Percentiles rank a stretch among this genome's conserved stretches.
These are phyloP conservation scores for Plasmodium vivax DNA, from an alignment of 169 alveolate genomes.

Conservation along the genomic window DNA sequence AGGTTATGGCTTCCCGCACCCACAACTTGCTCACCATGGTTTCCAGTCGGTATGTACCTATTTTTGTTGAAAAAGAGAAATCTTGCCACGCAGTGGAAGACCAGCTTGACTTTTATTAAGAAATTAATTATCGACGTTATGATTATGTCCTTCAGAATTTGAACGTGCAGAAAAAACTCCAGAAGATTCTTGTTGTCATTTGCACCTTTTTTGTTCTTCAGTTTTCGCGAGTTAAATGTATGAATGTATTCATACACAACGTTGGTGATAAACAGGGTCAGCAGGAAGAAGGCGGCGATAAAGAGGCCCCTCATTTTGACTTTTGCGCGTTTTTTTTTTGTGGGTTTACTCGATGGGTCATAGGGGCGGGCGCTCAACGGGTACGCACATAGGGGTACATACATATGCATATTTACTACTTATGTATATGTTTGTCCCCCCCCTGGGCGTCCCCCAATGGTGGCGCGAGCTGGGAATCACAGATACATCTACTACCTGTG, in stretches of 20 bases:
- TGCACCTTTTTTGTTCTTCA: background rate
- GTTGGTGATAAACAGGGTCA: background rate
- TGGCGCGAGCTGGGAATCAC: background rate
- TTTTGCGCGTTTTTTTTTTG: background rate
- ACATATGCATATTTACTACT: background rate
- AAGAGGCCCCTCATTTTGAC: background rate
- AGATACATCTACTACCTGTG: background rate
- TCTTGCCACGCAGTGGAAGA: background rate
- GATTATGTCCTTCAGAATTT: constrained; percentile 11
- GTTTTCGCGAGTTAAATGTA: constrained; percentile 8
- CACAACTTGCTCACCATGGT: background rate
- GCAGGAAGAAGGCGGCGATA: background rate
- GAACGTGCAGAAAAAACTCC: constrained; percentile 30
- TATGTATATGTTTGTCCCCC: background rate
- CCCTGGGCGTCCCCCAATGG: background rate
- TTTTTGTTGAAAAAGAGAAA: background rate
- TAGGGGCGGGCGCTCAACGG: background rate
- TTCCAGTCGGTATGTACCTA: background rate
- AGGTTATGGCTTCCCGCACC: background rate
- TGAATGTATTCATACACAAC: constrained; percentile 27
- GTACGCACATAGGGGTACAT: background rate
- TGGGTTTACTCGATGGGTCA: background rate
- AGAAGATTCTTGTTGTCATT: background rate
- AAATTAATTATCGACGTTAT: background rate
- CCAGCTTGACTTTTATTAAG: constrained; percentile 5